A percentile compares a stretch with the other conserved stretches of the same genome.
phyloP scores from a whole-genome alignment of 805 yeast genomes.

The Clavispora vitiphila region DNA sequence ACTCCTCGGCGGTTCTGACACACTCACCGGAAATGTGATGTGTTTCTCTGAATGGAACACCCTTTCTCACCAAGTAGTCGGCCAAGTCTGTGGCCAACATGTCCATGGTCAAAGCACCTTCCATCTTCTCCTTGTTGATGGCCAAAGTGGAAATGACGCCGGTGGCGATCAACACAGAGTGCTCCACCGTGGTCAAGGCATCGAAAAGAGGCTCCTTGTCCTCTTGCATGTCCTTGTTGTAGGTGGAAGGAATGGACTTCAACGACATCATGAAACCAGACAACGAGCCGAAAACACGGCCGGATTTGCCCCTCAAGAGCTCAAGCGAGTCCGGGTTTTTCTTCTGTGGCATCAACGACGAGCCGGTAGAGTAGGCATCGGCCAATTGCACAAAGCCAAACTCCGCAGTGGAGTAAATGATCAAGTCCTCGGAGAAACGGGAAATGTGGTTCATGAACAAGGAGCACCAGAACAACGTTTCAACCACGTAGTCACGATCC shows the following conservation, averaged over 20 bases:
- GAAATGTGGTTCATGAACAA: constrained; percentile 94
- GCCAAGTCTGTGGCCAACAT: constrained; percentile 99
- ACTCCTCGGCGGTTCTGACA: constrained; percentile 84
- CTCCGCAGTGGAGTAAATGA: constrained; percentile 95
- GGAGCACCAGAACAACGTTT: constrained; percentile 92
- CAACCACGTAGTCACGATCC: constrained; percentile 96
- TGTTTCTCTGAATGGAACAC: constrained; percentile 98
- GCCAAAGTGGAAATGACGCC: constrained; percentile 89
- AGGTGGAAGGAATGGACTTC: constrained; percentile 96
- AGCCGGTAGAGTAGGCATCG: constrained; percentile 98
- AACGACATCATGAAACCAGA: constrained; percentile 95
- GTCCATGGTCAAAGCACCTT: constrained; percentile 90
- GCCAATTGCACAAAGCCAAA: constrained; percentile 91
- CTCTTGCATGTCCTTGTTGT: constrained; percentile 98
- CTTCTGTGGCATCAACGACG: constrained; percentile 98
- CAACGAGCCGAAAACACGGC: constrained; percentile 92
- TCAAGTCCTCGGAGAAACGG: constrained; percentile 89
- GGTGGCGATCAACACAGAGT: constrained; percentile 89
- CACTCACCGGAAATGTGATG: constrained; percentile 99
- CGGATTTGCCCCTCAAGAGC: constrained; percentile 92
- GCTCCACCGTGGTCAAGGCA: constrained; percentile 83
- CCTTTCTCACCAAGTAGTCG: constrained; percentile 93
- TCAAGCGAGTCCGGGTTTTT: constrained; percentile 97
- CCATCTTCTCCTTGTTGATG: constrained; percentile 74
- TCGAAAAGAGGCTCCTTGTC: constrained; percentile 99